A percentile compares a stretch with the other conserved stretches of the same genome.
Evolutionary conservation across 805 yeast species (phyloP).

Genomic region (Candida bentonensis): DNA sequence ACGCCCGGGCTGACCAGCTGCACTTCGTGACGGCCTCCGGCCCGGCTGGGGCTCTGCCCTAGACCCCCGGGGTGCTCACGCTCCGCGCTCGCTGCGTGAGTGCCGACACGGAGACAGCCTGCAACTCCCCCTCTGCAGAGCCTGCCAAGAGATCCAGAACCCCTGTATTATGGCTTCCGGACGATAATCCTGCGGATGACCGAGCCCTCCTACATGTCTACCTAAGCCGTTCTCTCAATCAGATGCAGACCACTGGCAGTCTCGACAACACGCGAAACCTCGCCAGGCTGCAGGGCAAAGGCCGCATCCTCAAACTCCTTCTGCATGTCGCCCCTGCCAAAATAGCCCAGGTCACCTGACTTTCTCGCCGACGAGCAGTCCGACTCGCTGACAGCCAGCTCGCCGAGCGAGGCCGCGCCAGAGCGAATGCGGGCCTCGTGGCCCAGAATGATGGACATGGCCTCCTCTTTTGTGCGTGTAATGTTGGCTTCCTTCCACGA

Average conservation of each 20-base stretch:
- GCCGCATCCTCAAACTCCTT: constrained; percentile 86
- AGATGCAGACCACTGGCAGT: constrained; percentile 85
- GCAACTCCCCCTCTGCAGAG: too few relatives aligned
- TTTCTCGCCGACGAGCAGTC: constrained; percentile 79
- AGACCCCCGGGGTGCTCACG: too few relatives aligned
- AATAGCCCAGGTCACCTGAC: constrained; percentile 86
- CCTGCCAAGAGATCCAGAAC: too few relatives aligned
- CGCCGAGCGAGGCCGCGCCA: constrained; percentile 54
- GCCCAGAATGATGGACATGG: constrained; percentile 41
- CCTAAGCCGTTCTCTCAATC: constrained; percentile 66
- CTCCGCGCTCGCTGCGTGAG: too few relatives aligned
- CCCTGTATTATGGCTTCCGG: too few relatives aligned
- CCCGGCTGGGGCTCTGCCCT: too few relatives aligned
- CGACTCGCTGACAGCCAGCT: constrained; percentile 68
- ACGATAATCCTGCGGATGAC: too few relatives aligned
- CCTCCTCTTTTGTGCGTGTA: constrained; percentile 72
- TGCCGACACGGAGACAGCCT: too few relatives aligned
- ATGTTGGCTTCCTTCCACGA: constrained; percentile 77
- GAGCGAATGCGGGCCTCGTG: constrained; percentile 43
- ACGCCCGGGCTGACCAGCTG: too few relatives aligned
- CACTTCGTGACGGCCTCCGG: too few relatives aligned
- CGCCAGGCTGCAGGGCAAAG: constrained; percentile 68
- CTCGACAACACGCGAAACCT: constrained; percentile 70
- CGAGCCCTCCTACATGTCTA: constrained; percentile 1
- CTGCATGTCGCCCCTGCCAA: constrained; percentile 89